phyloP scores from a whole-genome alignment of 805 yeast genomes.

The Kuraishia hungarica region DNA sequence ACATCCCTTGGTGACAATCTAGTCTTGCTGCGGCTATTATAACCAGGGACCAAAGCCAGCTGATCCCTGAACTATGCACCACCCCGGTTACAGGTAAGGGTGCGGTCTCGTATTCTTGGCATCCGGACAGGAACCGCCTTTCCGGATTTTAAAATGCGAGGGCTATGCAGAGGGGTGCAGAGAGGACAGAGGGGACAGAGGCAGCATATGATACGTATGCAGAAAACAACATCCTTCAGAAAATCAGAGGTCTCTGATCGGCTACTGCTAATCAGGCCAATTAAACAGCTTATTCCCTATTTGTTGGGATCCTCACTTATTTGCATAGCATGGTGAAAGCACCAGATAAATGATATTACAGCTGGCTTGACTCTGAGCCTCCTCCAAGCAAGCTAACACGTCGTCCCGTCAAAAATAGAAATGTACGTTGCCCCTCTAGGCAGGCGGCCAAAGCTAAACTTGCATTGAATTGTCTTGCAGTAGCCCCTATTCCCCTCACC shows the following conservation, averaged over 20 bases:
- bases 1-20: too few species aligned
- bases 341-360: too few species aligned
- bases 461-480: background rate
- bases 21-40: background rate
- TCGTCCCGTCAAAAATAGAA: too few species aligned
- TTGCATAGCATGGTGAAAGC: too few species aligned
- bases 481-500: background rate
- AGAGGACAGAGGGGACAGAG: too few species aligned
- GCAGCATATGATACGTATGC: background rate
- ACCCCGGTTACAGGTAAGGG: background rate
- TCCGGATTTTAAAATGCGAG: background rate
- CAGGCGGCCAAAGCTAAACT: background rate
- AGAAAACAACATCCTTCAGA: background rate
- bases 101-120: background rate
- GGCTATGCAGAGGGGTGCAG: background rate
- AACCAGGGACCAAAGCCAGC: background rate
- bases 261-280: too few species aligned
- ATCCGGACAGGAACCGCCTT: background rate
- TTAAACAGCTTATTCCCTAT: too few species aligned
- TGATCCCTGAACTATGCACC: background rate
- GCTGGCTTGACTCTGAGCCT: too few species aligned
- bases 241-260: too few species aligned
- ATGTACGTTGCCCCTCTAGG: background rate
- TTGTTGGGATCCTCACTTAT: too few species aligned
- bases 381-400: too few species aligned